Percentiles rank a stretch among this genome's conserved stretches.
phyloP scores from a whole-genome alignment of 768 basidiomycete species.

The Tephrocybe rancida region DNA sequence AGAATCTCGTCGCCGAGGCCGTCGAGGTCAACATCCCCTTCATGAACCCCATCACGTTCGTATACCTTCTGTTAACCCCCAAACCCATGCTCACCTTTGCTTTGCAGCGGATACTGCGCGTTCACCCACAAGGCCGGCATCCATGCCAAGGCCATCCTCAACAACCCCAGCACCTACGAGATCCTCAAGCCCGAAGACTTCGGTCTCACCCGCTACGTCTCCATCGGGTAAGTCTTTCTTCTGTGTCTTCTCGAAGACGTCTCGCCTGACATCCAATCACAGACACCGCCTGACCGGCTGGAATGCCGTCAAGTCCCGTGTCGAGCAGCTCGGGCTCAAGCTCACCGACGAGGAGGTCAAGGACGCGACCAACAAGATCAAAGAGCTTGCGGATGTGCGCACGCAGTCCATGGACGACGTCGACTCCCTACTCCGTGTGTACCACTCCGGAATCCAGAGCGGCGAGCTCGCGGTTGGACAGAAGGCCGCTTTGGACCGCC shows the following conservation, averaged over 20 bases:
- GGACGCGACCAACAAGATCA: slow-evolving; percentile 99
- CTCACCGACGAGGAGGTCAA: slow-evolving; percentile 96
- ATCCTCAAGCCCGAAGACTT: slow-evolving; percentile 99
- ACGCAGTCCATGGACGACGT: slow-evolving; percentile 99
- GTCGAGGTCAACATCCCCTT: slow-evolving; percentile 98
- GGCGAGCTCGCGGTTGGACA: slow-evolving; percentile 95
- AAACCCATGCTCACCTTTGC: slow-evolving; percentile 5
- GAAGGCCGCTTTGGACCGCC: slow-evolving; percentile 84
- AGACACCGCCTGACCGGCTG: slow-evolving; percentile 96
- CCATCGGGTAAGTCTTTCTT: slow-evolving; percentile 73
- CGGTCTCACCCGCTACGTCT: slow-evolving; percentile 95
- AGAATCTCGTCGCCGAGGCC: slow-evolving; percentile 98
- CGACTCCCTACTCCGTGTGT: slow-evolving; percentile 93
- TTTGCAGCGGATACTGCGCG: slow-evolving; percentile 90
- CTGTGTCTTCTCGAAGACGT: not conserved
- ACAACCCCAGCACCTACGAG: slow-evolving; percentile 99
- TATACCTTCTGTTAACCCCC: slow-evolving; percentile 10
- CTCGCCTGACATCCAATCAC: not conserved
- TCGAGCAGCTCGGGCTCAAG: slow-evolving; percentile 91
- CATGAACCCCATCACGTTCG: slow-evolving; percentile 91
- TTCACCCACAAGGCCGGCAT: slow-evolving; percentile 99
- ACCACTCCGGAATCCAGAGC: slow-evolving; percentile 91
- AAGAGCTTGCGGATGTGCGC: slow-evolving; percentile 97
- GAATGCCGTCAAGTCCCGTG: slow-evolving; percentile 99
- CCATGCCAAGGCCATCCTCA: slow-evolving; percentile 99